Conservation (phyloP, 208 protist species). For the Crithidia expoeki region DNA sequence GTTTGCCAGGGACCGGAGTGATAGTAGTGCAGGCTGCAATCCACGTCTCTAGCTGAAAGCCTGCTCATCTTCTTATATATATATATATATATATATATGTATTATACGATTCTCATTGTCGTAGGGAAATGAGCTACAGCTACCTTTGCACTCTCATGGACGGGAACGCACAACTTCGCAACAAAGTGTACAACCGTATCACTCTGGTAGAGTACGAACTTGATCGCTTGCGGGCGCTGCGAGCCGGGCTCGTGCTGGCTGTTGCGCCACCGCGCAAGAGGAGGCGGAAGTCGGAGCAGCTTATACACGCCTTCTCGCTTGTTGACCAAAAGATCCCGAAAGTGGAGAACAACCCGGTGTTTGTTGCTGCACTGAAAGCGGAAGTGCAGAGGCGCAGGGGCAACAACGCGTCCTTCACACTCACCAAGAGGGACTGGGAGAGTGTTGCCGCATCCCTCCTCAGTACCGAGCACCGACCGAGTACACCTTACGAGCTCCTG, state of each 20-base stretch:
- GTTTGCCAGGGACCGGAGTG: no score
- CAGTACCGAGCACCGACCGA: background rate
- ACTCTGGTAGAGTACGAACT: constrained; percentile 15
- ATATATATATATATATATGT: no score
- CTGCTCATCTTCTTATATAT: no score
- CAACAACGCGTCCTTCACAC: background rate
- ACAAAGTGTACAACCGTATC: background rate
- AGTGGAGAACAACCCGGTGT: background rate
- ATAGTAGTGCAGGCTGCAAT: no score
- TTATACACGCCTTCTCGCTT: background rate
- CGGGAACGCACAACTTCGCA: constrained; percentile 8
- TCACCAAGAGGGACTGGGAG: constrained; percentile 1
- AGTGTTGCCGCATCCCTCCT: constrained; percentile 5
- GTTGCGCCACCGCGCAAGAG: constrained; percentile 4
- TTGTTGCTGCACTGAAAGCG: background rate
- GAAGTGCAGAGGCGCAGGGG: background rate
- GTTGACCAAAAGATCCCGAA: background rate
- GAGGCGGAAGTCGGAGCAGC: background rate
- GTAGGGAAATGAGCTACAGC: background rate
- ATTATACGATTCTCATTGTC: no score
- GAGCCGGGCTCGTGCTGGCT: constrained; percentile 2
- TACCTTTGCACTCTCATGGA: background rate
- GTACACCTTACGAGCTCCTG: constrained; percentile 12
- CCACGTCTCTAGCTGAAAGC: no score
- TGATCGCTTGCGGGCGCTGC: constrained; percentile 15